Percentiles rank a stretch among this genome's conserved stretches.
phyloP scores from a whole-genome alignment of 1,284 basidiomycete genomes.

The Ceratobasidium sp. region DNA sequence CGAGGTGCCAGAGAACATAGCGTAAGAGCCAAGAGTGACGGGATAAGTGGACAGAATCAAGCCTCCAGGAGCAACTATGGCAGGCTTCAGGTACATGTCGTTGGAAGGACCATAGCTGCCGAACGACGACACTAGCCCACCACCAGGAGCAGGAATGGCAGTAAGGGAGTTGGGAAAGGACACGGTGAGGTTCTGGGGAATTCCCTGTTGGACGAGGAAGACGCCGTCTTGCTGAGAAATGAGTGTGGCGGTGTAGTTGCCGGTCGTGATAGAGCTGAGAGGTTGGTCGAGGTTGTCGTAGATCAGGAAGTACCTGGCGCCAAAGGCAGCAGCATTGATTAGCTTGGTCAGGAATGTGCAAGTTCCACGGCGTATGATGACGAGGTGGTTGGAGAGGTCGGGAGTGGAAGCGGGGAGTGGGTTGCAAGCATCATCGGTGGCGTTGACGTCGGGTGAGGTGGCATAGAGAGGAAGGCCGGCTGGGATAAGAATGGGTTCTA shows the following conservation, averaged over 20 bases:
- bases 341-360: constrained; percentile 60
- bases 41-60: constrained; percentile 66
- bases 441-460: constrained; percentile 43
- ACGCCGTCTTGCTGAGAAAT: constrained; percentile 40
- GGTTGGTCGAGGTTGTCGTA: constrained; percentile 49
- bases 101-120: constrained; percentile 65
- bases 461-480: constrained; percentile 44
- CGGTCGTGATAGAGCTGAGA: constrained; percentile 22
- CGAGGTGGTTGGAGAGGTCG: constrained; percentile 57
- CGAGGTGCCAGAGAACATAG: constrained; percentile 53
- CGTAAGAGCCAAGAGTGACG: constrained; percentile 52
- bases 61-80: constrained; percentile 65
- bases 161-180: constrained; percentile 56
- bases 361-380: constrained; percentile 60
- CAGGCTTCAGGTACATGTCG: constrained; percentile 65
- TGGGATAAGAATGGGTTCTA: constrained; percentile 39
- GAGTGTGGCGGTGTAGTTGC: constrained; percentile 37
- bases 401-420: constrained; percentile 61
- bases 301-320: constrained; percentile 57
- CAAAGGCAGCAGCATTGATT: constrained; percentile 59
- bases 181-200: constrained; percentile 52
- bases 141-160: constrained; percentile 54
- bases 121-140: constrained; percentile 64
- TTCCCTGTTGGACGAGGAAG: constrained; percentile 54
- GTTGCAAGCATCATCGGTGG: constrained; percentile 60